phyloP scores from a whole-genome alignment of 352 stramenopile genomes.

The Thraustochytrium sp. region DNA sequence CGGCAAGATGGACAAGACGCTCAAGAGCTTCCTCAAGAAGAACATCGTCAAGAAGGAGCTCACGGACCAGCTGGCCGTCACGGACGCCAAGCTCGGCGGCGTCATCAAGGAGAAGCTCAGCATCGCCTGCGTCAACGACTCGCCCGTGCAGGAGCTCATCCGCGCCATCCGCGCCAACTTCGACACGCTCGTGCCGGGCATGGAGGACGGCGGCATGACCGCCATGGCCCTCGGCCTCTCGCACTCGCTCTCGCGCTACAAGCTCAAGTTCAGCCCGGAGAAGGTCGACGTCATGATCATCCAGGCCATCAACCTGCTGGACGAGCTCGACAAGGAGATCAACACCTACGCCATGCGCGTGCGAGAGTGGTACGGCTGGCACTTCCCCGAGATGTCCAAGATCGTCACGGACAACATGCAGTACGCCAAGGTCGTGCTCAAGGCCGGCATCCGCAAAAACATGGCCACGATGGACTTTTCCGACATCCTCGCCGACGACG shows the following conservation, averaged over 20 bases:
- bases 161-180: slow-evolving; percentile 92
- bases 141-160: slow-evolving; percentile 88
- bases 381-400: slow-evolving; percentile 93
- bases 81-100: slow-evolving; percentile 88
- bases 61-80: slow-evolving; percentile 90
- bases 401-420: slow-evolving; percentile 97
- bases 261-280: slow-evolving; percentile 99
- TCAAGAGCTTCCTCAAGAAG: slow-evolving; percentile 99
- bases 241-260: slow-evolving; percentile 96
- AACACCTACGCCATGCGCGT: slow-evolving; percentile 99
- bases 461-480: slow-evolving; percentile 84
- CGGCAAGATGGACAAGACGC: slow-evolving; percentile 89
- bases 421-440: slow-evolving; percentile 93
- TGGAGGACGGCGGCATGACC: slow-evolving; percentile 78
- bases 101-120: slow-evolving; percentile 97
- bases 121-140: slow-evolving; percentile 83
- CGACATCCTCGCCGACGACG: slow-evolving; percentile 67
- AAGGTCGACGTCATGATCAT: slow-evolving; percentile 99
- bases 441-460: slow-evolving; percentile 84
- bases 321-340: slow-evolving; percentile 99
- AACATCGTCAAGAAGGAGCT: slow-evolving; percentile 87
- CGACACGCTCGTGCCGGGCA: slow-evolving; percentile 81
- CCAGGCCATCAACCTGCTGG: slow-evolving; percentile 96
- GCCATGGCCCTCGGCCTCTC: slow-evolving; percentile 98
- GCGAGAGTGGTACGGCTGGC: slow-evolving; percentile 98